phyloP scores from a whole-genome alignment of 148 eudicot genomes.

The Rhododendron mucronatum region DNA sequence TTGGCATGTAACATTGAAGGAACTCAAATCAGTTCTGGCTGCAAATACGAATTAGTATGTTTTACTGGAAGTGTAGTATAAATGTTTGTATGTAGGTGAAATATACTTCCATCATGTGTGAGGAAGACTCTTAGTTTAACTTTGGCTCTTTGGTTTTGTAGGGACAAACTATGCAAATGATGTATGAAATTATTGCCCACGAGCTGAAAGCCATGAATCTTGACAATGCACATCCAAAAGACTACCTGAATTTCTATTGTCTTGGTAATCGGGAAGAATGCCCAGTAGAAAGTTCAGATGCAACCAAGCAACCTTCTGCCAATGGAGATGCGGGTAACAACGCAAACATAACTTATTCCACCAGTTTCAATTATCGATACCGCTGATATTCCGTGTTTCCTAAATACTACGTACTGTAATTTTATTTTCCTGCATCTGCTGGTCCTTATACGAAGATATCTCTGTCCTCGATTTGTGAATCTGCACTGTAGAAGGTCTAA shows the following conservation, averaged over 20 bases:
- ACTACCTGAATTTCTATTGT: constrained; percentile 85
- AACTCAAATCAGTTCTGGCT: neutral
- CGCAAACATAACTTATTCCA: neutral
- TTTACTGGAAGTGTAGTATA: neutral
- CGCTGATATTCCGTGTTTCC: neutral
- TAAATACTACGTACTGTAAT: neutral
- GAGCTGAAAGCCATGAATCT: constrained; percentile 56
- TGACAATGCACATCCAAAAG: constrained; percentile 52
- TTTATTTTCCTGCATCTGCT: neutral
- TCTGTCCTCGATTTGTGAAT: neutral
- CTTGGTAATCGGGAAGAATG: constrained; percentile 78
- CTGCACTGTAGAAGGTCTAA: neutral
- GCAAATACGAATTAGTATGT: neutral
- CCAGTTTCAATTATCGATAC: neutral
- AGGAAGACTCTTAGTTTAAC: neutral
- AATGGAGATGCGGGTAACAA: constrained; percentile 46
- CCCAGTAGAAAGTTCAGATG: constrained; percentile 20
- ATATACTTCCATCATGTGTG: neutral
- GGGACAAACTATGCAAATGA: constrained; percentile 61
- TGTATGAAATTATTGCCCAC: constrained; percentile 62
- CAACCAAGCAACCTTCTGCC: constrained; percentile 17
- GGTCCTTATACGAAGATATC: neutral
- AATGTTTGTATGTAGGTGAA: neutral
- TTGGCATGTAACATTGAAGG: neutral
- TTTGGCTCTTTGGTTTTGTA: constrained; percentile 12